Percentiles rank a stretch among this genome's conserved stretches.
phyloP scores from a whole-genome alignment of 805 yeast genomes.

The Saturnispora silvae region DNA sequence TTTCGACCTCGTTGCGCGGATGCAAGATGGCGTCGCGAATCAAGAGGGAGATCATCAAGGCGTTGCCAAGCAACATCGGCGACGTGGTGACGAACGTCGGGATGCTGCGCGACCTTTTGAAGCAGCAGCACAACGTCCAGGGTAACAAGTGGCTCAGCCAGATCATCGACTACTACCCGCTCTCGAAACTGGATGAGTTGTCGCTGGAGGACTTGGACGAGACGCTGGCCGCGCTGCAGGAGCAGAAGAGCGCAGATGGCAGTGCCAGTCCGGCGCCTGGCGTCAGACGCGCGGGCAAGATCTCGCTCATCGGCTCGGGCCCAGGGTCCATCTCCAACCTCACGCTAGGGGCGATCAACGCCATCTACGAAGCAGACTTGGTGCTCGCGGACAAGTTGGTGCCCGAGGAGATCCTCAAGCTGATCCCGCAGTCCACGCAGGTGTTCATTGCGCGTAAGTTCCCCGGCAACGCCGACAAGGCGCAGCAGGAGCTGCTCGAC shows the following conservation, averaged over 20 bases:
- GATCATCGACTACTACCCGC: constrained; percentile 83
- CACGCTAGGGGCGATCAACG: constrained; percentile 76
- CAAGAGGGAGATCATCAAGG: constrained; percentile 57
- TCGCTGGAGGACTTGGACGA: constrained; percentile 44
- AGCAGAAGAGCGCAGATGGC: constrained; percentile 19
- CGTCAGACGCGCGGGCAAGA: constrained; percentile 37
- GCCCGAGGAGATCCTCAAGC: constrained; percentile 73
- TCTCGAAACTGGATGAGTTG: constrained; percentile 48
- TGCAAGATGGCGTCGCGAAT: constrained; percentile 77
- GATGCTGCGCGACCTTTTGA: constrained; percentile 34
- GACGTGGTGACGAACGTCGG: constrained; percentile 64
- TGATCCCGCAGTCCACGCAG: constrained; percentile 69
- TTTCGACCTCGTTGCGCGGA: constrained; percentile 82
- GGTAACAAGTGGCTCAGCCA: constrained; percentile 75
- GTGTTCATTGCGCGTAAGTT: constrained; percentile 84
- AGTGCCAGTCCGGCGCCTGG: constrained; percentile 1
- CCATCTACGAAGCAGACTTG: constrained; percentile 72
- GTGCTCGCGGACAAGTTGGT: constrained; percentile 86
- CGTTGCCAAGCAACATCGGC: constrained; percentile 62
- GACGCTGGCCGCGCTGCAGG: background rate
- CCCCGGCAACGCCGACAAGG: constrained; percentile 93
- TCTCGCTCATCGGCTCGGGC: constrained; percentile 87
- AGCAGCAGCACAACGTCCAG: constrained; percentile 41
- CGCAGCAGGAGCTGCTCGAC: constrained; percentile 75
- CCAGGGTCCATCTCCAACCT: constrained; percentile 81